Conservation (phyloP, 192 early-diverging fungal species). For the Mortierella hygrophila region DNA sequence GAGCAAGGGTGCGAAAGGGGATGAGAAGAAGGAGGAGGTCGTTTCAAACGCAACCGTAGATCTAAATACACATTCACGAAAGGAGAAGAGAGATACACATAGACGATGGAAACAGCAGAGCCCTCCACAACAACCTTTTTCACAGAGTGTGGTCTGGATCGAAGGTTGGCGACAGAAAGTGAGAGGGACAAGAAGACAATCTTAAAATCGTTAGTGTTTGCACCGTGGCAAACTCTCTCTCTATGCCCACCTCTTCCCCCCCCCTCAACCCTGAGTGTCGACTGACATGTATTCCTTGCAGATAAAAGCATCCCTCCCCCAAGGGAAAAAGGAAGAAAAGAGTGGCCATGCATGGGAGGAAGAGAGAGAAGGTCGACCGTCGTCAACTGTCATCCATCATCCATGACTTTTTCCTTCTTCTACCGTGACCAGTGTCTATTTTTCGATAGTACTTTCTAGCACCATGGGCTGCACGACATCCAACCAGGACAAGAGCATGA, state of each 20-base stretch:
- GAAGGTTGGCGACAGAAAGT: too few species aligned
- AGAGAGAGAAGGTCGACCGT: neutral
- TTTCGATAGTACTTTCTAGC: neutral
- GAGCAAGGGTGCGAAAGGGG: too few species aligned
- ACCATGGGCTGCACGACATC: neutral
- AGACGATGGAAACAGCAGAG: too few species aligned
- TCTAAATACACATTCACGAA: too few species aligned
- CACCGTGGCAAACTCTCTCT: constrained; percentile 8
- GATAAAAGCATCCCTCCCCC: neutral
- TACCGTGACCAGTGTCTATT: neutral
- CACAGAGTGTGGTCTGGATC: neutral
- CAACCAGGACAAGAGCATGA: neutral
- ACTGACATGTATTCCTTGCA: neutral
- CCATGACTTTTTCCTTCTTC: neutral
- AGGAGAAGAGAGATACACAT: too few species aligned
- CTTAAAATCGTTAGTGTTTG: neutral
- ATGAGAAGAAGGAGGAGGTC: too few species aligned
- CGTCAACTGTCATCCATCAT: neutral
- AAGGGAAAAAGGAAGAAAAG: neutral
- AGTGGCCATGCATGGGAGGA: neutral
- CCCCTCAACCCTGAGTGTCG: neutral
- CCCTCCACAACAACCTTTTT: too few species aligned
- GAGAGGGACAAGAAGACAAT: neutral
- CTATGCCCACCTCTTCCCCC: neutral
- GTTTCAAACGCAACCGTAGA: too few species aligned